Conservation (phyloP, 179 eudicot species). For the Heliamphora pulchella region DNA sequence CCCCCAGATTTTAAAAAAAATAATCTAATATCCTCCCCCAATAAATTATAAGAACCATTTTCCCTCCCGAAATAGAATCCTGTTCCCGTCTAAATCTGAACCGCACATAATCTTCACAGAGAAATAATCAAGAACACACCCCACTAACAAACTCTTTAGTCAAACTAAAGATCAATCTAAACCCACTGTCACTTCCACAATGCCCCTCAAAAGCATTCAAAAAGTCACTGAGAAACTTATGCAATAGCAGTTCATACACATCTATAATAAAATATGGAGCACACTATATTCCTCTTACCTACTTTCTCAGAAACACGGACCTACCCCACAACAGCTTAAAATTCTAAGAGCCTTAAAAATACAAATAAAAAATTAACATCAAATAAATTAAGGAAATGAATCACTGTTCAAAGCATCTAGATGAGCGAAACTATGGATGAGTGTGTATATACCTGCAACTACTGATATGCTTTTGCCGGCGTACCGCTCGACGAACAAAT, state of each 20-base stretch:
- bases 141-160: conserved; percentile 14
- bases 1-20: too few species aligned
- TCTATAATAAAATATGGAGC: neutral
- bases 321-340: neutral
- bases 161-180: conserved; percentile 19
- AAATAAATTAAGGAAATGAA: neutral
- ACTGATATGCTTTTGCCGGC: conserved; percentile 43
- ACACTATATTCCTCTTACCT: conserved; percentile 13
- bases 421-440: neutral
- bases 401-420: neutral
- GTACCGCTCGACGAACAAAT: conserved; percentile 59
- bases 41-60: too few species aligned
- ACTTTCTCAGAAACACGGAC: conserved; percentile 11
- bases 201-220: conserved; percentile 12
- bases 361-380: neutral
- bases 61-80: too few species aligned
- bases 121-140: conserved; percentile 15
- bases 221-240: conserved; percentile 13
- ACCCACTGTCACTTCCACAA: conserved; percentile 11
- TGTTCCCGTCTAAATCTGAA: neutral
- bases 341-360: neutral
- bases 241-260: neutral
- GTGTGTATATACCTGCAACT: conserved; percentile 38
- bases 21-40: too few species aligned
- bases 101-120: conserved; percentile 16